Percentiles rank a stretch among this genome's conserved stretches.
Conservation (phyloP, 2,329 filamentous ascomycete species). For the Chalara sp. region DNA sequence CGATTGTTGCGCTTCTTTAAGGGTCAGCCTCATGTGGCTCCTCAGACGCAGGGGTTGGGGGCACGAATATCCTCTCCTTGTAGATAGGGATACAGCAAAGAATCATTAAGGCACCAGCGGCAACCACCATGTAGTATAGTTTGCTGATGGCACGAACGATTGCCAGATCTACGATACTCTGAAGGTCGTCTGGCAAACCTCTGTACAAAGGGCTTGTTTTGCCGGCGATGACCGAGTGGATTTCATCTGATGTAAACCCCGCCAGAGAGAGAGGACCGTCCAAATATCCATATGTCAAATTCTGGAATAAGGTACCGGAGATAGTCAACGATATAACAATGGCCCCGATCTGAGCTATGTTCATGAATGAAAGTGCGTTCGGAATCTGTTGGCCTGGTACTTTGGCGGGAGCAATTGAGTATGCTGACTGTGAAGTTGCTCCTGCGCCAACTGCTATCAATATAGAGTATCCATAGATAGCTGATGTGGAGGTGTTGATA, state of each 20-base stretch:
- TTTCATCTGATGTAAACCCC: no score
- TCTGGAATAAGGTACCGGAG: not conserved
- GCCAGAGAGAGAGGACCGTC: no score
- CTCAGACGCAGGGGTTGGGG: no score
- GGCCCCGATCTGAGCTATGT: not conserved
- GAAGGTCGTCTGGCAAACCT: no score
- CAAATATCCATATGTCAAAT: no score
- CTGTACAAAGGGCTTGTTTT: no score
- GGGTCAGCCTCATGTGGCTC: no score
- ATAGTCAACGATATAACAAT: not conserved
- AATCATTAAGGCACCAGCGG: not conserved
- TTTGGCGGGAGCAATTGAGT: not conserved
- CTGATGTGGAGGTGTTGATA: not conserved
- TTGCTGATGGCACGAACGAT: not conserved
- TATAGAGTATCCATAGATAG: not conserved
- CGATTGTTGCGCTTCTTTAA: no score
- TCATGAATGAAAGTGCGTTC: not conserved
- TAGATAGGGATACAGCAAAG: no score
- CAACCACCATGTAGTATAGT: not conserved
- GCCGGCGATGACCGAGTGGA: no score
- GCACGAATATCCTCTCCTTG: no score
- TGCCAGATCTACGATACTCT: no score
- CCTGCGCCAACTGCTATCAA: not conserved
- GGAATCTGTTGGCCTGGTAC: not conserved
- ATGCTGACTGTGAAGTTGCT: not conserved